A percentile compares a stretch with the other conserved stretches of the same genome.
phyloP scores from a whole-genome alignment of 2,329 filamentous ascomycete species.

The Arthrobotrys sinensis region DNA sequence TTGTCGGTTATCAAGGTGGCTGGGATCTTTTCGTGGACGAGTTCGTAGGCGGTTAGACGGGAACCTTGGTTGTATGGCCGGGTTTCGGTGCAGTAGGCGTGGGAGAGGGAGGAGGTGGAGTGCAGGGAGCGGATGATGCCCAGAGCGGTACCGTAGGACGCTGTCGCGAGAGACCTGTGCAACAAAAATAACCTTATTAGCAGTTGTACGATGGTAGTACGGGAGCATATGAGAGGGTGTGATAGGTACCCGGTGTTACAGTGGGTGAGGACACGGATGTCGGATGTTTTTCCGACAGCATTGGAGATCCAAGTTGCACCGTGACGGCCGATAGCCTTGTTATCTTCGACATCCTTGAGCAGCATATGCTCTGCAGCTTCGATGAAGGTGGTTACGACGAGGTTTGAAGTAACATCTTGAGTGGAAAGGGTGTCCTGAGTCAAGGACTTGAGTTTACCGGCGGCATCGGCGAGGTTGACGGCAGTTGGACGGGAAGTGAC shows the following conservation, averaged over 20 bases:
- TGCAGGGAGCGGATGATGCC: constrained; percentile 92
- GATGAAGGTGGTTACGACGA: constrained; percentile 80
- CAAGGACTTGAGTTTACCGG: constrained; percentile 79
- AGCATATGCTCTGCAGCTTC: constrained; percentile 87
- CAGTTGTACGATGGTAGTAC: constrained; percentile 58
- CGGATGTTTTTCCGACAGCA: constrained; percentile 72
- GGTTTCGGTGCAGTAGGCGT: constrained; percentile 96
- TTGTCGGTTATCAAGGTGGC: constrained; percentile 94
- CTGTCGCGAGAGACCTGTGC: constrained; percentile 86
- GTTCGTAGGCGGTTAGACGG: constrained; percentile 92
- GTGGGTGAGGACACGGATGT: constrained; percentile 90
- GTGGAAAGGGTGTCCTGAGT: constrained; percentile 71
- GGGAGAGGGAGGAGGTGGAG: constrained; percentile 76
- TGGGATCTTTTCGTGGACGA: constrained; percentile 93
- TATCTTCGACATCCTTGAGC: constrained; percentile 87
- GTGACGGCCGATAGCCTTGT: constrained; percentile 84
- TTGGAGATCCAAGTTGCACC: constrained; percentile 86
- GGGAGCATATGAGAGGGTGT: background rate
- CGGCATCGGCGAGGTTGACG: constrained; percentile 93
- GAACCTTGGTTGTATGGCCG: constrained; percentile 98
- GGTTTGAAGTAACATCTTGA: constrained; percentile 66
- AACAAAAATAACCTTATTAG: background rate
- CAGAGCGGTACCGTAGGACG: constrained; percentile 95
- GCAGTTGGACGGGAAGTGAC: constrained; percentile 92
- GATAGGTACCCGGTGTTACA: constrained; percentile 89